These are phyloP conservation scores for Phytophthora idaei DNA, from an alignment of 352 stramenopile genomes.

Conservation along the genomic window DNA sequence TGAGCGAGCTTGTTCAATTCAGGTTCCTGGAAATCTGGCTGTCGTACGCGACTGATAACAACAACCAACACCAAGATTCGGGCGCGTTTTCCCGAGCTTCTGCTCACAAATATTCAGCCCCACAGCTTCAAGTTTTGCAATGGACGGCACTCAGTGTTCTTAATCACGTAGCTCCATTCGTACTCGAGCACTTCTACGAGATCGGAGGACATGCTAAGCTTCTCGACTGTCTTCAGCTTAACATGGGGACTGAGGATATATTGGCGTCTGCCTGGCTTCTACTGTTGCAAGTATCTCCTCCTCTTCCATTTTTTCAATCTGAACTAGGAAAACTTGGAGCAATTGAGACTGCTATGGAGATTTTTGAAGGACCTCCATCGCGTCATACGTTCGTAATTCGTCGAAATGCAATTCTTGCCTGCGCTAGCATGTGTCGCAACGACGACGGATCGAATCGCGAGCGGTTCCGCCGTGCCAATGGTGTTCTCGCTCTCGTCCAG, in stretches of 20 bases:
- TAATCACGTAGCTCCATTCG: conserved; percentile 49
- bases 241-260: conserved; percentile 42
- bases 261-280: conserved; percentile 58
- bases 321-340: conserved; percentile 51
- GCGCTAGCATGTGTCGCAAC: conserved; percentile 59
- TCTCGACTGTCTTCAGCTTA: conserved; percentile 56
- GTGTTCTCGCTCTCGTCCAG: conserved; percentile 47
- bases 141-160: conserved; percentile 62
- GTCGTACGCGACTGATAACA: conserved; percentile 47
- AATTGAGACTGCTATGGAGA: conserved; percentile 56
- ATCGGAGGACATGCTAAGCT: conserved; percentile 52
- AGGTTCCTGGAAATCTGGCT: conserved; percentile 71
- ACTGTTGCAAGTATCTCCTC: conserved; percentile 50
- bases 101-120: conserved; percentile 43
- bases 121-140: conserved; percentile 63
- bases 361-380: conserved; percentile 53
- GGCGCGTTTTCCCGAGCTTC: conserved; percentile 10
- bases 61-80: conserved; percentile 6
- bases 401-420: conserved; percentile 66
- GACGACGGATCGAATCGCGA: conserved; percentile 54
- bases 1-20: conserved; percentile 66
- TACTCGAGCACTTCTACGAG: conserved; percentile 68
- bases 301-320: conserved; percentile 42
- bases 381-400: conserved; percentile 66
- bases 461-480: conserved; percentile 56